phyloP scores from a whole-genome alignment of 2,329 filamentous ascomycete species.

The Didymella segeticola region DNA sequence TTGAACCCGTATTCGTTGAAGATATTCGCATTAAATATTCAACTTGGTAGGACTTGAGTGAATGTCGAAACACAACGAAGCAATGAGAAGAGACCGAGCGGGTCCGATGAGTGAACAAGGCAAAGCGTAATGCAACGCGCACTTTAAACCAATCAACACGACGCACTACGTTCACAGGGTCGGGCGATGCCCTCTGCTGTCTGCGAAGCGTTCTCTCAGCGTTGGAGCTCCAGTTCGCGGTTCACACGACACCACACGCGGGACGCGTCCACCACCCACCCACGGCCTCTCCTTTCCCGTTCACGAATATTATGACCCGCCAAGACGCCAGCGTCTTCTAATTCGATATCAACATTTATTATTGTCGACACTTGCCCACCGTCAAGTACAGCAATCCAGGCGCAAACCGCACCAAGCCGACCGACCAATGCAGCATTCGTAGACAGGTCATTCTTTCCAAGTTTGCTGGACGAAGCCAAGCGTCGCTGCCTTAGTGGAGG shows the following conservation, averaged over 20 bases:
- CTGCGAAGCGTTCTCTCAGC: slow-evolving; percentile 16
- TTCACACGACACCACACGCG: slow-evolving; percentile 35
- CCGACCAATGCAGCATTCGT: slow-evolving; percentile 36
- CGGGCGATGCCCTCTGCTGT: slow-evolving; percentile 10
- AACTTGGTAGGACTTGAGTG: not conserved
- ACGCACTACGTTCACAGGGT: slow-evolving; percentile 9
- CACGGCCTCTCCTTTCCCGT: slow-evolving; percentile 29
- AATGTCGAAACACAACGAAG: not conserved
- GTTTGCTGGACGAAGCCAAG: slow-evolving; percentile 18
- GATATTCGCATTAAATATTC: too few species aligned
- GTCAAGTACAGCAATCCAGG: slow-evolving; percentile 15
- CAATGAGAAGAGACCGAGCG: slow-evolving; percentile 8
- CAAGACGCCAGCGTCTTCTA: slow-evolving; percentile 28
- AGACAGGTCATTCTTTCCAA: slow-evolving; percentile 19
- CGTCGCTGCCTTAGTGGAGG: slow-evolving; percentile 13
- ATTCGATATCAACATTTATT: slow-evolving; percentile 30
- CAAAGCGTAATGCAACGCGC: not conserved
- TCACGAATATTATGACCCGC: slow-evolving; percentile 43
- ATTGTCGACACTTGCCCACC: slow-evolving; percentile 22
- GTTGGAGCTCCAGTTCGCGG: slow-evolving; percentile 35
- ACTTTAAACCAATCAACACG: slow-evolving; percentile 2
- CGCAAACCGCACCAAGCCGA: slow-evolving; percentile 27
- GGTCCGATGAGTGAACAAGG: not conserved
- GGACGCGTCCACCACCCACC: slow-evolving; percentile 39
- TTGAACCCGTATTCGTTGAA: too few species aligned